These are phyloP conservation scores for Hordeum pubiflorum DNA, from an alignment of 202 grass and related monocot species.

Conservation along the genomic window DNA sequence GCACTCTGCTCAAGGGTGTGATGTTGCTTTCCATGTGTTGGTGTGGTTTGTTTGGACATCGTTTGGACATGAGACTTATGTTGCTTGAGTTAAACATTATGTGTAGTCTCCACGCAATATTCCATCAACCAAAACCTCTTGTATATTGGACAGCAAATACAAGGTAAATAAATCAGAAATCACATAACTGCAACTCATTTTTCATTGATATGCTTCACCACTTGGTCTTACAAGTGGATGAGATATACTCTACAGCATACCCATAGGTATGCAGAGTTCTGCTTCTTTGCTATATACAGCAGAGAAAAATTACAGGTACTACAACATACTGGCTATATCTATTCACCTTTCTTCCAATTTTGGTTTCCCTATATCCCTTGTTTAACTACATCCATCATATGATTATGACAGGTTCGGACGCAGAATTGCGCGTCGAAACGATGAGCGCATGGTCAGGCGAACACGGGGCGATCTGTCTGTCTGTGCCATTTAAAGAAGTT, in stretches of 20 bases:
- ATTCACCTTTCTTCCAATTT: slow-evolving; percentile 4
- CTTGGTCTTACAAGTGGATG: slow-evolving; percentile 39
- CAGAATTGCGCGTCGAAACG: slow-evolving; percentile 8
- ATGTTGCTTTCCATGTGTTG: not conserved
- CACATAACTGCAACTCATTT: not conserved
- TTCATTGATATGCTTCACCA: slow-evolving; percentile 16
- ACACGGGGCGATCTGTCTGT: not conserved
- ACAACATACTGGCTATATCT: not conserved
- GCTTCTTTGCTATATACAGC: slow-evolving; percentile 26
- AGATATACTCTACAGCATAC: slow-evolving; percentile 15
- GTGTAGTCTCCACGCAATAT: not conserved
- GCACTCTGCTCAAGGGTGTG: not conserved
- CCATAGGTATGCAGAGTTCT: slow-evolving; percentile 1
- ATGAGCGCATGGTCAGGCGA: not conserved
- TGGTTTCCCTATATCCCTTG: slow-evolving; percentile 14
- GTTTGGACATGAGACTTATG: not conserved
- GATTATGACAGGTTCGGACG: not conserved
- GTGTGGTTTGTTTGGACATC: not conserved
- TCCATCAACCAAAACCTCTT: not conserved
- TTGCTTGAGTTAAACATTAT: not conserved
- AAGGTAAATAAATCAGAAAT: not conserved
- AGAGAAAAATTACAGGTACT: slow-evolving; percentile 6
- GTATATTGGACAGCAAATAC: not conserved
- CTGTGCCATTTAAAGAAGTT: slow-evolving; percentile 21
- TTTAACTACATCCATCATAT: slow-evolving; percentile 11